Conservation (phyloP, 2,329 filamentous ascomycete genomes). For the Phaeomoniella chlamydospora region DNA sequence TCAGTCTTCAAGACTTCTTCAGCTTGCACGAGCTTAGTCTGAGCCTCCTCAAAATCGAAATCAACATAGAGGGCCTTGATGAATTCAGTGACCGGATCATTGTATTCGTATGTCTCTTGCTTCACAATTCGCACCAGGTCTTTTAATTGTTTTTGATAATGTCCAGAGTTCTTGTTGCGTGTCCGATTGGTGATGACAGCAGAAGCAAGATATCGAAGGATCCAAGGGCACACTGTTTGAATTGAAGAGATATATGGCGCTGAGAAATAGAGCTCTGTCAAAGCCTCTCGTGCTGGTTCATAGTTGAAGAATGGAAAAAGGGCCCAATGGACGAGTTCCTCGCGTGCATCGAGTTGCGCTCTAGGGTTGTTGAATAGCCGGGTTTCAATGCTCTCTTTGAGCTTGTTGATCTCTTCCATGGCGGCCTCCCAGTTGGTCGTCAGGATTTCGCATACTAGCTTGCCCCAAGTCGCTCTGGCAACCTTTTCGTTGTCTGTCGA, state of each 20-base stretch:
- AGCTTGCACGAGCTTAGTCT: constrained; percentile 70
- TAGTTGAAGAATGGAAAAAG: constrained; percentile 99
- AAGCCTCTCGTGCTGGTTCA: constrained; percentile 73
- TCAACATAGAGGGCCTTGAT: constrained; percentile 90
- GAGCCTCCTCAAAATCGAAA: constrained; percentile 95
- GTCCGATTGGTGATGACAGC: constrained; percentile 88
- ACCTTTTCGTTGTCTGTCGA: constrained; percentile 99
- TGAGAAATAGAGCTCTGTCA: constrained; percentile 95
- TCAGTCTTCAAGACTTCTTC: constrained; percentile 85
- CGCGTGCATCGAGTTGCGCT: constrained; percentile 88
- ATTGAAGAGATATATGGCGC: constrained; percentile 98
- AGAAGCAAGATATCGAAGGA: constrained; percentile 82
- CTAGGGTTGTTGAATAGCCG: constrained; percentile 93
- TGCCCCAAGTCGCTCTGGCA: constrained; percentile 89
- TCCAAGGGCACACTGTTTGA: constrained; percentile 94
- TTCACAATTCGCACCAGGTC: constrained; percentile 89
- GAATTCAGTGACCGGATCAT: constrained; percentile 89
- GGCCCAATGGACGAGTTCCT: constrained; percentile 95
- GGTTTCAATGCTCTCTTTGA: constrained; percentile 83
- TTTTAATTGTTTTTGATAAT: constrained; percentile 97
- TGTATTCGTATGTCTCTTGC: constrained; percentile 97
- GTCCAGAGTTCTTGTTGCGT: constrained; percentile 64
- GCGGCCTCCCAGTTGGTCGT: constrained; percentile 89
- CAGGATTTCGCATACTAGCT: constrained; percentile 90
- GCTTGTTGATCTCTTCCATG: constrained; percentile 79